Evolutionary conservation across 257 asterid genomes (phyloP), one percentile per base, ranked within the genome.

Genomic region (Capsicum chinense): DNA sequence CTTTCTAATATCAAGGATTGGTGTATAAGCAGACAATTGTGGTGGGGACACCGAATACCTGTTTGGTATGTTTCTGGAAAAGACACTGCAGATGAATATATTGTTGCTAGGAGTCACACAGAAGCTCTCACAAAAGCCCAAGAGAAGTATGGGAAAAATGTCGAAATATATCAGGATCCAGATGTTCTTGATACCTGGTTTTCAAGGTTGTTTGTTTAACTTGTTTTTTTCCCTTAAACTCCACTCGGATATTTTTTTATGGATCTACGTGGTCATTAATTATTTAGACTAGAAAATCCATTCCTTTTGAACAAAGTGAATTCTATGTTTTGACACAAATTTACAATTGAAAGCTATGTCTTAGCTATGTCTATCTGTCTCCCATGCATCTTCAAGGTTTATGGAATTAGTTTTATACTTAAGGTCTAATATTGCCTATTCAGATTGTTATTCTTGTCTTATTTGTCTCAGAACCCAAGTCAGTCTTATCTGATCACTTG

Each of bases 21-120:
- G 99, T 96, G 99, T 86, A 96, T 96, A 86, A 96, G 99, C 92
- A 88, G 99, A 87, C 99, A 96, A 88, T 90, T 94, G 33, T 96
- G 99, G 99, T 96, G 99, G 99, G 99, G 99, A 64, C 99, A 96
- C 84, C 98, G 98, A 17, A 94, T 96, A 87, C 99, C 99, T 47
- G 99, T 96, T 80, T 96, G 98, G 99, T 96, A 96, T 86, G 87
- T 94, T 87, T 94, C 85, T 59, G 99, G 98, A 83, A 93, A 94
- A 90, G 95, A 96, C 86, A 85, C 90, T 84, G 97, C 94, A 82
- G 98, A 94, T 76, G 97, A 93, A 79, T 96, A 92, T 88, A 89
- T 96, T 89, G 99, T 94, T 89, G 98, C 99, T 78, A 90, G 95
- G 89, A 91, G 87, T 88, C 83, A 86, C 58, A 98, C 91, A 84